These are phyloP conservation scores for Larix kaempferi DNA, from an alignment of 75 land plant genomes.

Conservation along the genomic window DNA sequence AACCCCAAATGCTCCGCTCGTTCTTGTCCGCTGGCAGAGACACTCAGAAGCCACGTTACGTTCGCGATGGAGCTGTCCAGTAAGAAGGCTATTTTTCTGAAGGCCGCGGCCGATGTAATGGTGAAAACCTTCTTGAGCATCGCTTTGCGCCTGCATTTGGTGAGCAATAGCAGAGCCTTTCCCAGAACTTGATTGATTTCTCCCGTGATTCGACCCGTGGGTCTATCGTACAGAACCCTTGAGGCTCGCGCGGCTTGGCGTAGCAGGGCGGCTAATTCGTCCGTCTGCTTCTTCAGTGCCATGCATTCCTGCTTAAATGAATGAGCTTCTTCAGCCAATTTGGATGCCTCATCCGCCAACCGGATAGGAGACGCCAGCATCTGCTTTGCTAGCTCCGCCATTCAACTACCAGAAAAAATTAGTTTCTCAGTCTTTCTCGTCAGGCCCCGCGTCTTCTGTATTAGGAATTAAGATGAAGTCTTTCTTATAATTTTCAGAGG, in stretches of 20 bases:
- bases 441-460: too few species aligned
- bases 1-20: conserved; percentile 45
- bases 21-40: conserved; percentile 42
- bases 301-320: conserved; percentile 30
- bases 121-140: conserved; percentile 14
- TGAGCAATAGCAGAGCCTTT: conserved; percentile 47
- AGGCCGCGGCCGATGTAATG: conserved; percentile 24
- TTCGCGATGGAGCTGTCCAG: conserved; percentile 71
- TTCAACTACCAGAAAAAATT: background rate
- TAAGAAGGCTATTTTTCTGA: conserved; percentile 41
- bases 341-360: conserved; percentile 37
- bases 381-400: conserved; percentile 38
- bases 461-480: too few species aligned
- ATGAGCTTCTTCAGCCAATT: conserved; percentile 26
- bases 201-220: conserved; percentile 45
- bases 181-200: conserved; percentile 41
- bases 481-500: too few species aligned
- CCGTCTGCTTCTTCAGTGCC: conserved; percentile 39
- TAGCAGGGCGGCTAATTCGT: conserved; percentile 30
- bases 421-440: too few species aligned
- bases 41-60: conserved; percentile 77
- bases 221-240: conserved; percentile 35
- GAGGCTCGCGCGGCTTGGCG: conserved; percentile 41
- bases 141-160: conserved; percentile 38
- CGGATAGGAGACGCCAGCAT: conserved; percentile 42